Base-by-base conservation (phyloP, 805 yeast genomes). In the Torulaspora maleeae region DNA sequence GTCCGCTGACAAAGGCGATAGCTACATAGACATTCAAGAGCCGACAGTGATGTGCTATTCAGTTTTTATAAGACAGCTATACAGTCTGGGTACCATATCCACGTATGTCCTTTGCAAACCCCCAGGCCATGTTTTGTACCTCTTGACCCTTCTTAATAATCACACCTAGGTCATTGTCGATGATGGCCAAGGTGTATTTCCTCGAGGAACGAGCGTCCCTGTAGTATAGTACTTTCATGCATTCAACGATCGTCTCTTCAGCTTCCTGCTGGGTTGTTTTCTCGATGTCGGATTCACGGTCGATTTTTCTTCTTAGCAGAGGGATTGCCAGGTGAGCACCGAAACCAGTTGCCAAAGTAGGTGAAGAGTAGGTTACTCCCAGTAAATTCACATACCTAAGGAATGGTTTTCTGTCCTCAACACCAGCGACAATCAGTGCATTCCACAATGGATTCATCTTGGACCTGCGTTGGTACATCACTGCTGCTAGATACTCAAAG, bases 391-490 rank as follows among this genome's bases (percentile, higher is more conserved):
- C 95, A 61, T 86, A 90, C 54, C 83, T 81, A 60, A 93, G 74
- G 58, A 85, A 86, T 36, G 93, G 88, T 54, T 78, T 74, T 38
- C 71, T 75, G 33, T 80, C 80, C 52, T 85, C 84, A 55, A 84
- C 74, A 8, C 99, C 99, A 11, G 89, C 96, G 42, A 93, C 97
- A 45, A 93, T 74, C 30, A 86, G 70, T 1, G 98, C 84, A 68
- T 93, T 93, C 98, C 98, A 93, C 53, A 89, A 74, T 19, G 99
- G 99, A 64, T 93, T 80, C 91, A 93, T 83, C 68, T 93, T 89
- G 43, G 85, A 77, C 68, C 99, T 79, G 68, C 98, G 82, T 53
- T 77, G 73, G 70, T 93, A 93, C 75, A 91, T 74, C 36, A 91
- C 83, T 48, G 84, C 79, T 38, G 91, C 80, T 54, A 93, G 72